Evolutionary conservation across 345 rosid species (phyloP), one percentile per base, ranked within the genome.

Genomic region (Citrus australasica): DNA sequence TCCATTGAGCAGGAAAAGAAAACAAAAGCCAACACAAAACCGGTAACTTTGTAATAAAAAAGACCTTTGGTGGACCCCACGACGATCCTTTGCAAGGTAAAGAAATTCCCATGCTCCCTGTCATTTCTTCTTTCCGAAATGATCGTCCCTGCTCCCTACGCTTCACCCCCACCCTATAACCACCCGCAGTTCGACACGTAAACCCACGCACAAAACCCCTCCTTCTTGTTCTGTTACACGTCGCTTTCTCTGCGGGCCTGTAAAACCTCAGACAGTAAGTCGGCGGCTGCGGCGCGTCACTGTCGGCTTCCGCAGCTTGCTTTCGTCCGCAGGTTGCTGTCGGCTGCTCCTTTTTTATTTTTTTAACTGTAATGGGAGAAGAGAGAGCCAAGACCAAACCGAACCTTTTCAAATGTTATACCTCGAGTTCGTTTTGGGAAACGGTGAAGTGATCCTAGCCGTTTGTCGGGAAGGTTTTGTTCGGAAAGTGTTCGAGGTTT

Each of bases 251-350:
- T 21, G 32, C 82, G 71, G 83, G 9, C 75, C 21, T n/a, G 58
- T 35, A 33, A 14, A 17, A 19, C 48, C 30, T 73, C 65, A 30
- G 77, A 83, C 89, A 64, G 83, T 79, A 85, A 80, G 86, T 86
- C 92, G 89, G 89, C 92, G 83, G 85, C 86, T 88, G 82, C 87
- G 87, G 86, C 87, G 88, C 81, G 32, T 88, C 82, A 9, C 73
- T 85, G 91, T 91, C 88, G 77, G 77, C 83, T 71, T 67, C 82
- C 74, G 75, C 78, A 63, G 86, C 82, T 46, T 85, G 72, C 40
- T 81, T 77, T 71, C 32, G 30, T 67, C 75, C 79, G 76, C 70
- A 78, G 84, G 82, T 81, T 83, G 74, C 69, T 80, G 81, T 62
- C 78, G 80, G 74, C 77, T 63, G 38, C 70, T 37, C 30, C 42